phyloP scores from a whole-genome alignment of 1,284 basidiomycete species.

The Fomitopsis schrenkii region DNA sequence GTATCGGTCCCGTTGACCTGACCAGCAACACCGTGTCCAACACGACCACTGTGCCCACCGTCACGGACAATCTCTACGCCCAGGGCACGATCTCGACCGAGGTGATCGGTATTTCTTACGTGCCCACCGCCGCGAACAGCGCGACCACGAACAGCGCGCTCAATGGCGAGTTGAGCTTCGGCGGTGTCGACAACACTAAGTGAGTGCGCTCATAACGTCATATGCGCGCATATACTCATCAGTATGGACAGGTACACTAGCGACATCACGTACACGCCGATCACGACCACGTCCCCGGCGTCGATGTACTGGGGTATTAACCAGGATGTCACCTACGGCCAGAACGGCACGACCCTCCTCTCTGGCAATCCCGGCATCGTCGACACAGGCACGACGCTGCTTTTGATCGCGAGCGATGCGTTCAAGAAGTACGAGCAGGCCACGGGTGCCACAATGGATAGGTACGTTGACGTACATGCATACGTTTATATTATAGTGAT shows the following conservation, averaged over 20 bases:
- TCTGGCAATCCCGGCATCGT: conserved; percentile 44
- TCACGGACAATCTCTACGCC: conserved; percentile 34
- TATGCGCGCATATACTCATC: background rate
- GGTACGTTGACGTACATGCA: conserved; percentile 19
- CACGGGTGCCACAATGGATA: conserved; percentile 51
- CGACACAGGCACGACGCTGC: conserved; percentile 50
- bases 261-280: conserved; percentile 43
- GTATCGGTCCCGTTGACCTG: conserved; percentile 50
- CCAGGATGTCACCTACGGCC: conserved; percentile 44
- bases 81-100: conserved; percentile 40
- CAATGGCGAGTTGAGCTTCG: conserved; percentile 48
- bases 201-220: conserved; percentile 8
- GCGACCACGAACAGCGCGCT: conserved; percentile 25
- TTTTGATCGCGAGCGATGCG: conserved; percentile 41
- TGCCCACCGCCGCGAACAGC: conserved; percentile 34
- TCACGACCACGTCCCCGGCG: conserved; percentile 47
- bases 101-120: conserved; percentile 47
- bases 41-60: conserved; percentile 28
- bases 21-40: conserved; percentile 34
- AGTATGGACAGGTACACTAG: conserved; percentile 33
- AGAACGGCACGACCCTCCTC: conserved; percentile 30
- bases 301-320: conserved; percentile 53
- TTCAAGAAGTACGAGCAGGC: conserved; percentile 44
- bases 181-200: conserved; percentile 40
- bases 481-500: background rate